Base-by-base conservation (phyloP, 169 alveolate genomes). In the Eimeria necatrix region DNA sequence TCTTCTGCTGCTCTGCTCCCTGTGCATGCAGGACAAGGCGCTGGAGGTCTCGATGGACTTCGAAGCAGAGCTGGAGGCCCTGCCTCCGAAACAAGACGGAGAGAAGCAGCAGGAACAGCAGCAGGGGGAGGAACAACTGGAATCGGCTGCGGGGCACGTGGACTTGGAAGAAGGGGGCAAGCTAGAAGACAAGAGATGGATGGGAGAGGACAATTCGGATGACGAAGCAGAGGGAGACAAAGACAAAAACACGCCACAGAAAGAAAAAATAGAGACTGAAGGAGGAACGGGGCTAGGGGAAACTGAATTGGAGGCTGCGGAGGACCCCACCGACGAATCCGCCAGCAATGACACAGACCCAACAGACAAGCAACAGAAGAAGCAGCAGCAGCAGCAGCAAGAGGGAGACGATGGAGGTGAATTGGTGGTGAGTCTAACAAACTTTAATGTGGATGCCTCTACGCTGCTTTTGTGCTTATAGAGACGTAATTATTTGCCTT, bases 151-250 rank as follows among this genome's bases (percentile, higher is more conserved):
- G 8, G 96, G 96, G 52, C 48, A 52, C 32, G 96, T 93, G 32
- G 94, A 84, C 61, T 32, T 93, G 93, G 46, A 85, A n/a, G 94
- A 85, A 24, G 96, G 96, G 8, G 96, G 96, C 49, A 71, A 85
- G 70, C 51, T 93, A 20, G 94, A 93, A 61, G 32, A 59, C 84
- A 93, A 86, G 85, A 22, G 93, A 5, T 85, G 94, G 96, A 76
- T 61, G 20, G 95, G 93, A 24, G 68, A 51, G 6, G 94, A 71
- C 22, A 26, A 18, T 14, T 48, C 46, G 10, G 93, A 81, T 18
- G 74, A 80, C 26, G 87, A 68, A 14, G 64, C 26, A 41, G 89
- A 81, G 4, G 41, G n/a, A 14, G 60, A 59, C 53, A 64, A 60
- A 8, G 24, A 49, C 7, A 22, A 10, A 7, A 22, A 60, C 14